phyloP scores from a whole-genome alignment of 2,329 filamentous ascomycete genomes.

The Rhinocladiella mackenziei region DNA sequence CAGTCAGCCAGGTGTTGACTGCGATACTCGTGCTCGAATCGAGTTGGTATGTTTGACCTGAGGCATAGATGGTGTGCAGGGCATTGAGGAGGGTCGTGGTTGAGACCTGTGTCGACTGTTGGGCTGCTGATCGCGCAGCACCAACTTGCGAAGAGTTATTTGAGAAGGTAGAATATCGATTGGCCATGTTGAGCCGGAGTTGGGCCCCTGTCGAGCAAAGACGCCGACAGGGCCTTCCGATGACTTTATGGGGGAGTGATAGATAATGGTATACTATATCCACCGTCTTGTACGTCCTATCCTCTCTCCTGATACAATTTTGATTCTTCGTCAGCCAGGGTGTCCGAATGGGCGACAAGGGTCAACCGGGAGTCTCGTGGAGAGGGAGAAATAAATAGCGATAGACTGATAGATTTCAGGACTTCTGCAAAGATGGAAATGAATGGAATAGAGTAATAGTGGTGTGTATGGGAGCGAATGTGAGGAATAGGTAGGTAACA shows the following conservation, averaged over 20 bases:
- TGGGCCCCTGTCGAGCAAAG: constrained; percentile 21
- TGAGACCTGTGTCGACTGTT: constrained; percentile 75
- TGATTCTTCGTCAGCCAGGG: neutral
- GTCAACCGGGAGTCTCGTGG: neutral
- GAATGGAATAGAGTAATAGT: neutral
- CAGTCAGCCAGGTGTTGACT: constrained; percentile 92
- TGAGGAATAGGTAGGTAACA: too few species aligned
- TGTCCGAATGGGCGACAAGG: neutral
- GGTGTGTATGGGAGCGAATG: neutral
- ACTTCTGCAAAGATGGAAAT: too few species aligned
- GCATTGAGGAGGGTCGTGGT: constrained; percentile 90
- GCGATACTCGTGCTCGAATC: constrained; percentile 88
- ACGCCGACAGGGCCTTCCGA: constrained; percentile 22
- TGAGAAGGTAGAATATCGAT: constrained; percentile 60
- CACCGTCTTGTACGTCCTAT: neutral
- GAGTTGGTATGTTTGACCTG: constrained; percentile 75
- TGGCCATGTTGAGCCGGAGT: constrained; percentile 47
- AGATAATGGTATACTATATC: neutral
- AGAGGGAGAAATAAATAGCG: neutral
- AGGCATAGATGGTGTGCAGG: constrained; percentile 82
- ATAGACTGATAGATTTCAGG: too few species aligned
- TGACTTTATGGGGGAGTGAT: neutral
- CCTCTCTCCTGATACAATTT: neutral
- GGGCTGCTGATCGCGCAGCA: constrained; percentile 54
- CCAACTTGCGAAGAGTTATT: constrained; percentile 57